Percentiles rank a stretch among this genome's conserved stretches.
Evolutionary conservation across 2,329 filamentous ascomycete genomes (phyloP).

Genomic region (Ophiobolus disseminans): DNA sequence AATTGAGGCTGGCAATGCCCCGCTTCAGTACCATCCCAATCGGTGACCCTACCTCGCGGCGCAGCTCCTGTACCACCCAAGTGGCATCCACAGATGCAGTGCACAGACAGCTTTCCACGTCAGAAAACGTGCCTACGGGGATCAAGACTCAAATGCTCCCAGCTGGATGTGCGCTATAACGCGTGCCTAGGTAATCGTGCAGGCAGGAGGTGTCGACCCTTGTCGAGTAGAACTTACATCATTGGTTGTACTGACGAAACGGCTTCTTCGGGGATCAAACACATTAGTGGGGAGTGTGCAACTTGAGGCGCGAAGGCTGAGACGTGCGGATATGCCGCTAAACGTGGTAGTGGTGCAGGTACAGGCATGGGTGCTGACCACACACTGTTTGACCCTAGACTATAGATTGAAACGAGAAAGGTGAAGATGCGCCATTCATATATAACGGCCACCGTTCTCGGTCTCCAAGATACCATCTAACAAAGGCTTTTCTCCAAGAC

Average conservation of each 20-base stretch:
- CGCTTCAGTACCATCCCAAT: not conserved
- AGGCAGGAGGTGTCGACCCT: not conserved
- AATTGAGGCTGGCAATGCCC: constrained; percentile 5
- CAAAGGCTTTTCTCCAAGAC: not conserved
- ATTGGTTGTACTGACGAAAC: not conserved
- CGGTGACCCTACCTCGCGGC: not conserved
- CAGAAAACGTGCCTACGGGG: constrained; percentile 4
- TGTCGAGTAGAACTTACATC: no score
- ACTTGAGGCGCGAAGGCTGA: constrained; percentile 7
- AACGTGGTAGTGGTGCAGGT: constrained; percentile 1
- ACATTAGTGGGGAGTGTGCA: not conserved
- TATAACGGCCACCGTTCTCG: constrained; percentile 1
- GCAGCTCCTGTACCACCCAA: not conserved
- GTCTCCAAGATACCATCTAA: not conserved
- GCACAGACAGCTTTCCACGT: constrained; percentile 5
- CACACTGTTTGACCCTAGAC: not conserved
- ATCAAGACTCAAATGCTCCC: constrained; percentile 4
- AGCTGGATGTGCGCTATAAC: not conserved
- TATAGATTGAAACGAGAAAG: not conserved
- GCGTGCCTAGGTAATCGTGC: not conserved
- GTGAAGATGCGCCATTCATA: not conserved
- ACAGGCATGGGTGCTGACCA: constrained; percentile 1
- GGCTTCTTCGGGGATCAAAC: constrained; percentile 4
- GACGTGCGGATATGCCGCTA: constrained; percentile 3
- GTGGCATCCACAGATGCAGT: constrained; percentile 2